phyloP scores from a whole-genome alignment of 1,284 basidiomycete species.

The Apiotrichum mycotoxinovorans region DNA sequence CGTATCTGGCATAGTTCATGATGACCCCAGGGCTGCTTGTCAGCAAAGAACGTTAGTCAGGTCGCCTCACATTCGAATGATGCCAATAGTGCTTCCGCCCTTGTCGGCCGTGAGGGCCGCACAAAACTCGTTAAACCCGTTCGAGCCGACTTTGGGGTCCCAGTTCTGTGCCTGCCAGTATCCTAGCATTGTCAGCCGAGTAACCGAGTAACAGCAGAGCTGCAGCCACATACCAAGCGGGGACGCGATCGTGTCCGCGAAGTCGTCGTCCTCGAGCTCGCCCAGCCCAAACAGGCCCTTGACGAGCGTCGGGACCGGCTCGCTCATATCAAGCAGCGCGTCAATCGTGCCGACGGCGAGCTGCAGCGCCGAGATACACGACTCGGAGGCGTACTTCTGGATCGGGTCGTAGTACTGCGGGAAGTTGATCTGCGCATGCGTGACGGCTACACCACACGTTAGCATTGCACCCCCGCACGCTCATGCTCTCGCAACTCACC shows the following conservation, averaged over 20 bases:
- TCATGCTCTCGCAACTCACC: slow-evolving; percentile 49
- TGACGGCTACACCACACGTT: slow-evolving; percentile 41
- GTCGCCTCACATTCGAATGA: slow-evolving; percentile 33
- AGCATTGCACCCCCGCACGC: neutral
- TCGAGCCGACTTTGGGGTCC: slow-evolving; percentile 59
- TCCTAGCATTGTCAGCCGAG: slow-evolving; percentile 30
- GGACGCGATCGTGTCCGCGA: slow-evolving; percentile 62
- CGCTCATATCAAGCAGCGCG: slow-evolving; percentile 54
- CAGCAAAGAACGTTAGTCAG: slow-evolving; percentile 25
- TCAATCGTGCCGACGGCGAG: slow-evolving; percentile 65
- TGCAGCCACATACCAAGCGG: slow-evolving; percentile 23
- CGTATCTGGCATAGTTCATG: slow-evolving; percentile 71
- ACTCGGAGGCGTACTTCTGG: slow-evolving; percentile 65
- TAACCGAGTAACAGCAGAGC: neutral
- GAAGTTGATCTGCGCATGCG: slow-evolving; percentile 55
- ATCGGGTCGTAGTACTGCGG: slow-evolving; percentile 78
- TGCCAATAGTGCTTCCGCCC: slow-evolving; percentile 30
- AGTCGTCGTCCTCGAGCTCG: slow-evolving; percentile 69
- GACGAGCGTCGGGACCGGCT: slow-evolving; percentile 54
- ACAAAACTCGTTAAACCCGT: slow-evolving; percentile 58
- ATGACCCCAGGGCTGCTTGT: slow-evolving; percentile 53
- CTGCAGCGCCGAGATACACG: slow-evolving; percentile 68
- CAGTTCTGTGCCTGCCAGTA: slow-evolving; percentile 68
- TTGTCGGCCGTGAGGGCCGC: slow-evolving; percentile 54
- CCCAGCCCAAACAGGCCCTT: slow-evolving; percentile 71